Percentiles rank a stretch among this genome's conserved stretches.
These are phyloP conservation scores for Penicillium sp. DNA, from an alignment of 2,329 filamentous ascomycete species.

Conservation along the genomic window DNA sequence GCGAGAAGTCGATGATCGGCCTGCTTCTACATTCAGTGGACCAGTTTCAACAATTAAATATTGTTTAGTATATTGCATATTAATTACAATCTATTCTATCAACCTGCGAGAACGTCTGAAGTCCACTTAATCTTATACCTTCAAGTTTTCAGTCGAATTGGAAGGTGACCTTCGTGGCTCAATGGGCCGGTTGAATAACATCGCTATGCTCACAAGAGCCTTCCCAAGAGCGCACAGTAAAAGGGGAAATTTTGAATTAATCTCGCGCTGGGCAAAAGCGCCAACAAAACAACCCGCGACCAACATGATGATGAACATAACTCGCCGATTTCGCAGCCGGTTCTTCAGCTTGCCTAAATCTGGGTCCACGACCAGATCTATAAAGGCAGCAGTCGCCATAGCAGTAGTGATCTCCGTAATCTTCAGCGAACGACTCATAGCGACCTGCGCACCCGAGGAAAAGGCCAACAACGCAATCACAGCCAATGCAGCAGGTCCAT, in stretches of 20 bases:
- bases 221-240: constrained; percentile 18
- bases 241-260: constrained; percentile 16
- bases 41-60: background rate
- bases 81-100: background rate
- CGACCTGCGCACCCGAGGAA: constrained; percentile 60
- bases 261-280: constrained; percentile 13
- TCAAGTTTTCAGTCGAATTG: background rate
- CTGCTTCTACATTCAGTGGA: background rate
- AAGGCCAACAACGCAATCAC: constrained; percentile 56
- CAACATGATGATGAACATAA: constrained; percentile 17
- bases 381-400: constrained; percentile 65
- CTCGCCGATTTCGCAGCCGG: constrained; percentile 39
- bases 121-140: background rate
- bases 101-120: background rate
- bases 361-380: constrained; percentile 60
- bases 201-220: constrained; percentile 7
- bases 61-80: background rate
- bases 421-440: constrained; percentile 48
- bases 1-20: background rate
- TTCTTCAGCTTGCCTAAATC: constrained; percentile 51
- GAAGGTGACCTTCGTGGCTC: background rate
- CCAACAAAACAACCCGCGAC: constrained; percentile 19
- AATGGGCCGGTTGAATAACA: constrained; percentile 17
- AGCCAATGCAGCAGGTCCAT: constrained; percentile 43
- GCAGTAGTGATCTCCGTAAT: constrained; percentile 65